phyloP scores from a whole-genome alignment of 1,284 basidiomycete species.

The Cryptococcus sp. region DNA sequence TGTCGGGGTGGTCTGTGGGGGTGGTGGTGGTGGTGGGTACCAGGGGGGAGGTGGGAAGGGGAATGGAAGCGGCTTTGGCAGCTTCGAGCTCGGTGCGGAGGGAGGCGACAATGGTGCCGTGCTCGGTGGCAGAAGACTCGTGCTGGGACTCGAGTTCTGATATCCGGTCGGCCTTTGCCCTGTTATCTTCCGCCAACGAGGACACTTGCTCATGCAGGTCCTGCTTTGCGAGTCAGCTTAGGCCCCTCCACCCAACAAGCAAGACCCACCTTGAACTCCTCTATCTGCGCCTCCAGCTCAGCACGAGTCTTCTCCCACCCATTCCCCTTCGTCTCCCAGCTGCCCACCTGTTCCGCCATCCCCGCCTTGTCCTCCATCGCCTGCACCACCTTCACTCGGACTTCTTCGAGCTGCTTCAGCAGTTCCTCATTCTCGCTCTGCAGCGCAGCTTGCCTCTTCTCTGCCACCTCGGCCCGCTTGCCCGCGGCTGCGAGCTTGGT shows the following conservation, averaged over 20 bases:
- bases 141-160: constrained; percentile 12
- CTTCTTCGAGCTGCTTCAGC: constrained; percentile 48
- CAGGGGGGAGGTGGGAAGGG: not conserved
- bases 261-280: constrained; percentile 22
- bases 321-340: constrained; percentile 29
- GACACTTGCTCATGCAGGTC: constrained; percentile 16
- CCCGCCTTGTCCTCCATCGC: constrained; percentile 47
- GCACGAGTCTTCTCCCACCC: constrained; percentile 26
- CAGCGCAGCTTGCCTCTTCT: constrained; percentile 40
- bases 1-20: not conserved
- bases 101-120: not conserved
- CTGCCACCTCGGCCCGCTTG: constrained; percentile 42
- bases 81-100: not conserved
- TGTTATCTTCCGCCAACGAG: constrained; percentile 19
- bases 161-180: constrained; percentile 9
- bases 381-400: constrained; percentile 42
- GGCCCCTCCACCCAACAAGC: not conserved
- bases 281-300: constrained; percentile 27
- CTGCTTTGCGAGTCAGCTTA: constrained; percentile 3
- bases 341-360: constrained; percentile 32
- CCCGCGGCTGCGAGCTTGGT: constrained; percentile 20
- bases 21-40: not conserved
- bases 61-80: not conserved
- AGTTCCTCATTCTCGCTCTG: constrained; percentile 47
- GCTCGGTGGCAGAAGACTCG: not conserved